Conservation (phyloP, 345 rosid species). For the Eutrema japonicum region DNA sequence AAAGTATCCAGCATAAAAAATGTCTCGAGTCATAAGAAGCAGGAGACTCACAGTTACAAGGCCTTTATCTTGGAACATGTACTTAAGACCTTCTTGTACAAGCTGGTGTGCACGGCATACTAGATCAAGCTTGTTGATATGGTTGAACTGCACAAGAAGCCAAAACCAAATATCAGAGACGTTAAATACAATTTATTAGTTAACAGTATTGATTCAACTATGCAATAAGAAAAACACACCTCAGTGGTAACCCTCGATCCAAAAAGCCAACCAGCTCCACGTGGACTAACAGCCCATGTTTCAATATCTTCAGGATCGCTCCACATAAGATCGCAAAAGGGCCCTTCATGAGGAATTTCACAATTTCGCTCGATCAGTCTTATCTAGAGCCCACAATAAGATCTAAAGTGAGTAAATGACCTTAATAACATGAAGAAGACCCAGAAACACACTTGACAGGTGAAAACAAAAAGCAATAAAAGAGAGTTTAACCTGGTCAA, state of each 20-base stretch:
- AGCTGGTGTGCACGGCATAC: slow-evolving; percentile 99
- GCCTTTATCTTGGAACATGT: slow-evolving; percentile 99
- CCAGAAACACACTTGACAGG: slow-evolving; percentile 4
- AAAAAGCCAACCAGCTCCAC: slow-evolving; percentile 99
- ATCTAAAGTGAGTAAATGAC: slow-evolving; percentile 28
- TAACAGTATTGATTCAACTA: background rate
- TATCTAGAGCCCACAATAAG: slow-evolving; percentile 57
- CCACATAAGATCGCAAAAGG: slow-evolving; percentile 99
- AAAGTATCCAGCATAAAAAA: background rate
- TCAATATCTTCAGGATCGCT: slow-evolving; percentile 99
- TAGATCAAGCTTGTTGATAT: slow-evolving; percentile 87
- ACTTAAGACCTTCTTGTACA: slow-evolving; percentile 99
- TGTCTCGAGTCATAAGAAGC: slow-evolving; percentile 5
- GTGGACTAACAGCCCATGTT: slow-evolving; percentile 99
- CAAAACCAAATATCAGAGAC: slow-evolving; percentile 20
- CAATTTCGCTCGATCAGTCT: slow-evolving; percentile 93
- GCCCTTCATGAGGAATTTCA: slow-evolving; percentile 99
- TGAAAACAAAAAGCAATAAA: slow-evolving; percentile 13
- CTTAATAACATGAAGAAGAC: slow-evolving; percentile 21
- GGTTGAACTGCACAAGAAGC: slow-evolving; percentile 72
- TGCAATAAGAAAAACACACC: slow-evolving; percentile 48
- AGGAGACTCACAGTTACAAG: slow-evolving; percentile 79
- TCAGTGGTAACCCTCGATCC: slow-evolving; percentile 98
- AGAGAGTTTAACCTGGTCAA: slow-evolving; percentile 76
- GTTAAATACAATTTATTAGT: slow-evolving; percentile 19